These are phyloP conservation scores for Neurospora sp. DNA, from an alignment of 2,329 filamentous ascomycete species.

Conservation along the genomic window DNA sequence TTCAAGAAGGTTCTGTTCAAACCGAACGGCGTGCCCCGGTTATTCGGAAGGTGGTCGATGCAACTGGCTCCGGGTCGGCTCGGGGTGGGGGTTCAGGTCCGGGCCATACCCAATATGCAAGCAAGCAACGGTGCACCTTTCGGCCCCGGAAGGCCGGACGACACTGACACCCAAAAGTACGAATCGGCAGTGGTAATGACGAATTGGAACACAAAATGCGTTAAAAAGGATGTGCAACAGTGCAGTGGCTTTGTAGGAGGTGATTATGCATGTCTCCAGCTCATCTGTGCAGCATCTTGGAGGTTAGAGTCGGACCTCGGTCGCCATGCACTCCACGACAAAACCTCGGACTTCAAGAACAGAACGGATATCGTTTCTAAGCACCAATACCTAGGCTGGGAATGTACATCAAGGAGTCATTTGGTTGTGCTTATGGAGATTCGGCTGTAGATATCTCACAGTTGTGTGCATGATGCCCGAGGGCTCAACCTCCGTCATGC, in stretches of 20 bases:
- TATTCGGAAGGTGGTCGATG: background rate
- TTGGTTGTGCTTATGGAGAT: background rate
- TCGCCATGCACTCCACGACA: background rate
- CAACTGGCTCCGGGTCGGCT: background rate
- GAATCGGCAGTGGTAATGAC: background rate
- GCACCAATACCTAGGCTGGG: background rate
- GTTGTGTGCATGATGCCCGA: background rate
- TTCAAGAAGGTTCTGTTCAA: background rate
- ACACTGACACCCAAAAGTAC: background rate
- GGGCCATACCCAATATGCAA: background rate
- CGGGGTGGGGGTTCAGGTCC: background rate
- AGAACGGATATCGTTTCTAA: background rate
- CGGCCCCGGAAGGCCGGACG: background rate
- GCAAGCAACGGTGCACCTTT: background rate
- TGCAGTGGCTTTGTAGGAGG: background rate
- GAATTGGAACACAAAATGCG: background rate
- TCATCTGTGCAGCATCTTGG: background rate
- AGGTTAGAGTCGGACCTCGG: background rate
- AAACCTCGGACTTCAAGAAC: background rate
- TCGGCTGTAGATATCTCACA: background rate
- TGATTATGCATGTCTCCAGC: background rate
- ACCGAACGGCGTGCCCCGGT: background rate
- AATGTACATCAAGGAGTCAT: background rate
- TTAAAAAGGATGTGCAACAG: background rate
- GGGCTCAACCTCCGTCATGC: background rate